Evolutionary conservation across 2,329 filamentous ascomycete genomes (phyloP).

Genomic region (Beauveria pseudobassiana): DNA sequence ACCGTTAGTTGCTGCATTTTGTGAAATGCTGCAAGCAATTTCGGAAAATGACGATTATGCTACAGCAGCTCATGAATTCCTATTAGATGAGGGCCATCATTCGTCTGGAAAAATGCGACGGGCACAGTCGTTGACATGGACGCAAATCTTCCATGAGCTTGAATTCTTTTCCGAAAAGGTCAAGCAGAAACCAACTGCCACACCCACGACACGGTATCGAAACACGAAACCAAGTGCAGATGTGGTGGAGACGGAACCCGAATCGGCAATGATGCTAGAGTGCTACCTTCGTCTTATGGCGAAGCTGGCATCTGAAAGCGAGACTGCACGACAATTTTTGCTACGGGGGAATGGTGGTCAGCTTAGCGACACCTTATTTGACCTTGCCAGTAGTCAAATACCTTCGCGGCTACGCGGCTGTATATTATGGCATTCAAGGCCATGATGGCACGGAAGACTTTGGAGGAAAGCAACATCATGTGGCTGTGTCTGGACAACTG

Average conservation of each 20-base stretch:
- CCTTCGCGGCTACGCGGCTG: slow-evolving; percentile 73
- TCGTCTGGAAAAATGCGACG: slow-evolving; percentile 72
- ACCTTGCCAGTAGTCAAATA: slow-evolving; percentile 70
- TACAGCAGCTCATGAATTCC: slow-evolving; percentile 76
- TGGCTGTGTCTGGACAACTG: slow-evolving; percentile 78
- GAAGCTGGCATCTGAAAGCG: slow-evolving; percentile 70
- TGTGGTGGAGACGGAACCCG: slow-evolving; percentile 74
- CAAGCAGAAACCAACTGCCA: slow-evolving; percentile 56
- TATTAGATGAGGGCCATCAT: slow-evolving; percentile 75
- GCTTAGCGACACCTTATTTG: slow-evolving; percentile 68
- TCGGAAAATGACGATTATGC: slow-evolving; percentile 78
- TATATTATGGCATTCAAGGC: slow-evolving; percentile 73
- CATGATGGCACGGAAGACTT: slow-evolving; percentile 66
- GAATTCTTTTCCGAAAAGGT: slow-evolving; percentile 75
- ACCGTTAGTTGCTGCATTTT: slow-evolving; percentile 92
- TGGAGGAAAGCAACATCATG: slow-evolving; percentile 60
- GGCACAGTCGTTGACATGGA: slow-evolving; percentile 81
- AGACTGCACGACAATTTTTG: slow-evolving; percentile 64
- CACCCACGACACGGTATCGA: slow-evolving; percentile 37
- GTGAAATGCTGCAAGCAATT: slow-evolving; percentile 88
- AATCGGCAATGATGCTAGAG: slow-evolving; percentile 94
- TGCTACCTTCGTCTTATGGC: slow-evolving; percentile 85
- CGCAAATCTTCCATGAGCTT: slow-evolving; percentile 85
- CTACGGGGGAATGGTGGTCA: slow-evolving; percentile 52
- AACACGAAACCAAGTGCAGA: slow-evolving; percentile 54